phyloP scores from a whole-genome alignment of 2,329 filamentous ascomycete genomes.

The Pseudogymnoascus sp. region DNA sequence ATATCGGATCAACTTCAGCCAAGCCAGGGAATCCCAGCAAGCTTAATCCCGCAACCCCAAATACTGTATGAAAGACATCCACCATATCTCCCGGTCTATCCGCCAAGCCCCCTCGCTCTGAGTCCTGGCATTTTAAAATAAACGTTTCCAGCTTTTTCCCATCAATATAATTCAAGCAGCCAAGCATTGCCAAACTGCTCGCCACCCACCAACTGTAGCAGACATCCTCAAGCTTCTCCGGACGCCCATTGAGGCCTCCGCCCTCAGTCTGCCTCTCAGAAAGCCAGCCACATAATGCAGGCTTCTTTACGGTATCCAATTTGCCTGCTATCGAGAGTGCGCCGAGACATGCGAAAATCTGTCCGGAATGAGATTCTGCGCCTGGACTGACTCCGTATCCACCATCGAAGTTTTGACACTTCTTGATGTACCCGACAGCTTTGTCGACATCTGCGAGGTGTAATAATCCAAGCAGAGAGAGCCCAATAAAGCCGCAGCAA shows the following conservation, averaged over 20 bases:
- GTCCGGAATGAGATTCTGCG: constrained; percentile 88
- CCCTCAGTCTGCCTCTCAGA: constrained; percentile 84
- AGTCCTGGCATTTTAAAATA: constrained; percentile 83
- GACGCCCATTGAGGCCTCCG: constrained; percentile 86
- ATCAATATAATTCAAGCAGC: constrained; percentile 87
- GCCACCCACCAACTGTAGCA: constrained; percentile 99
- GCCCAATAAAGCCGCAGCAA: constrained; percentile 79
- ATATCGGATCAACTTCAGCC: constrained; percentile 76
- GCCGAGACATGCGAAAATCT: constrained; percentile 90
- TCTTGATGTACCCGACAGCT: constrained; percentile 69
- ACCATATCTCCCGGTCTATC: constrained; percentile 92
- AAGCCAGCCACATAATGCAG: constrained; percentile 80
- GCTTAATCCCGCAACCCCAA: constrained; percentile 82
- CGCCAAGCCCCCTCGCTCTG: constrained; percentile 74
- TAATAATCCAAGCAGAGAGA: constrained; percentile 73
- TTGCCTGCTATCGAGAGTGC: constrained; percentile 77
- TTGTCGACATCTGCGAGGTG: constrained; percentile 69
- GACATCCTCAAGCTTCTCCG: constrained; percentile 92
- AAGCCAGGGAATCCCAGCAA: constrained; percentile 71
- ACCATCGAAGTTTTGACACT: constrained; percentile 89
- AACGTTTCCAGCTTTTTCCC: constrained; percentile 68
- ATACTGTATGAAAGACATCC: constrained; percentile 92
- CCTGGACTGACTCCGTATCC: constrained; percentile 86
- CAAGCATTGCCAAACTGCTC: constrained; percentile 84
- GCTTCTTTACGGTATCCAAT: constrained; percentile 73